phyloP scores from a whole-genome alignment of 2,329 filamentous ascomycete genomes.

The Gliomastix tumulicola region DNA sequence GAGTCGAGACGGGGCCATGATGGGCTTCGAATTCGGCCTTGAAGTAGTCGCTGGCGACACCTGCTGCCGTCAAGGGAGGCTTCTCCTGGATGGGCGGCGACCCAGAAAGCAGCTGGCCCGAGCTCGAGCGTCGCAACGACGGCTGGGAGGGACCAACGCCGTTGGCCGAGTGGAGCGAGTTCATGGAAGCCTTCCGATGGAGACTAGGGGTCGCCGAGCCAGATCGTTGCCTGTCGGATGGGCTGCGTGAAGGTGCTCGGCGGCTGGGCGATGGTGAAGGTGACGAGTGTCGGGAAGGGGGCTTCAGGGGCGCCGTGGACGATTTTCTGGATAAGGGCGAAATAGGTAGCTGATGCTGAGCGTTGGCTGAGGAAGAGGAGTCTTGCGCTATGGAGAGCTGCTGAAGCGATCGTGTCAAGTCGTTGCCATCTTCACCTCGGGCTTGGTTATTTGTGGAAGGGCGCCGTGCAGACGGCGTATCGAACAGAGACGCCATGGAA shows the following conservation, averaged over 20 bases:
- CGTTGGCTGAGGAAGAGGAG: slow-evolving; percentile 11
- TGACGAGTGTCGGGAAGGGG: slow-evolving; percentile 25
- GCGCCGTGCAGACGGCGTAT: slow-evolving; percentile 20
- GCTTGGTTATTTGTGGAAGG: too few species aligned
- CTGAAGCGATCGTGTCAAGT: slow-evolving; percentile 32
- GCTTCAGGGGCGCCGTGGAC: slow-evolving; percentile 24
- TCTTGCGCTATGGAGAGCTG: slow-evolving; percentile 32
- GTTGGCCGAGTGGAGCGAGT: slow-evolving; percentile 45
- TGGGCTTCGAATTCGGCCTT: slow-evolving; percentile 61
- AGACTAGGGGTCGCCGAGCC: slow-evolving; percentile 42
- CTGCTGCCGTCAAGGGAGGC: slow-evolving; percentile 36
- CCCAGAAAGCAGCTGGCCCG: slow-evolving; percentile 33
- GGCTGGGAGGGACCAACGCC: slow-evolving; percentile 26
- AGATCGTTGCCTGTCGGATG: slow-evolving; percentile 31
- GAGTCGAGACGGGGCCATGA: slow-evolving; percentile 32
- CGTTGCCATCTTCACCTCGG: slow-evolving; percentile 21
- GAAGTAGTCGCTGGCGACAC: slow-evolving; percentile 63
- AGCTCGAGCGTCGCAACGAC: slow-evolving; percentile 41
- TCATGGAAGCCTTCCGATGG: slow-evolving; percentile 49
- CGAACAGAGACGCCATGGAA: slow-evolving; percentile 1
- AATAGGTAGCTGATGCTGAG: slow-evolving; percentile 4
- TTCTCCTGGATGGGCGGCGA: slow-evolving; percentile 20
- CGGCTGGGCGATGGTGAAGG: slow-evolving; percentile 35
- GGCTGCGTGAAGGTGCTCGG: slow-evolving; percentile 30
- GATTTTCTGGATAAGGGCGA: slow-evolving; percentile 18